phyloP scores from a whole-genome alignment of 768 basidiomycete species.

The Infundibulicybe gibba region DNA sequence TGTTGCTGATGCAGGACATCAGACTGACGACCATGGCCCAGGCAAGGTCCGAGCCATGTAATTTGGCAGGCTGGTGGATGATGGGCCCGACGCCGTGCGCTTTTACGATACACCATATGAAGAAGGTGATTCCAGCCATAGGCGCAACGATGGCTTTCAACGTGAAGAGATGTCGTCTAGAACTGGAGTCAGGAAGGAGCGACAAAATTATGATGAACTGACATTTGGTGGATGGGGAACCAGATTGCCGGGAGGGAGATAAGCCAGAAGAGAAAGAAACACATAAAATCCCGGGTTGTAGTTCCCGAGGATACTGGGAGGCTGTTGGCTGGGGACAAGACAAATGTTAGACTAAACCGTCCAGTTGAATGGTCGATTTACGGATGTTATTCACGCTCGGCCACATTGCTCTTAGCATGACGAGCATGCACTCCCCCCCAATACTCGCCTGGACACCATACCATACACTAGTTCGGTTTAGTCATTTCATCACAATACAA shows the following conservation, averaged over 20 bases:
- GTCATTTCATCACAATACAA: not conserved
- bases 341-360: not conserved
- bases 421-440: slow-evolving; percentile 74
- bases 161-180: slow-evolving; percentile 74
- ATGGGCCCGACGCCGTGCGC: slow-evolving; percentile 78
- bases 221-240: slow-evolving; percentile 84
- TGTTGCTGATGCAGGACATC: slow-evolving; percentile 80
- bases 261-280: slow-evolving; percentile 87
- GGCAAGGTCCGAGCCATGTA: slow-evolving; percentile 64
- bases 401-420: slow-evolving; percentile 76
- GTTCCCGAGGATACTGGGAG: slow-evolving; percentile 74
- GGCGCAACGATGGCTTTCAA: slow-evolving; percentile 74
- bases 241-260: slow-evolving; percentile 76
- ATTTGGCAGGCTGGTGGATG: slow-evolving; percentile 55
- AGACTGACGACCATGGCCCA: slow-evolving; percentile 75
- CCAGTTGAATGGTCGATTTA: slow-evolving; percentile 24
- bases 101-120: slow-evolving; percentile 76
- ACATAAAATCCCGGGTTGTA: slow-evolving; percentile 70
- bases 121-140: slow-evolving; percentile 65
- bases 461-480: slow-evolving; percentile 48
- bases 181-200: slow-evolving; percentile 8
- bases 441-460: slow-evolving; percentile 81
- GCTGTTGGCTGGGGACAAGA: slow-evolving; percentile 47
- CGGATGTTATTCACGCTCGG: slow-evolving; percentile 67
- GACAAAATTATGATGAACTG: slow-evolving; percentile 18